These are phyloP conservation scores for Aureobasidium zeae DNA, from an alignment of 2,329 filamentous ascomycete genomes.

Conservation along the genomic window DNA sequence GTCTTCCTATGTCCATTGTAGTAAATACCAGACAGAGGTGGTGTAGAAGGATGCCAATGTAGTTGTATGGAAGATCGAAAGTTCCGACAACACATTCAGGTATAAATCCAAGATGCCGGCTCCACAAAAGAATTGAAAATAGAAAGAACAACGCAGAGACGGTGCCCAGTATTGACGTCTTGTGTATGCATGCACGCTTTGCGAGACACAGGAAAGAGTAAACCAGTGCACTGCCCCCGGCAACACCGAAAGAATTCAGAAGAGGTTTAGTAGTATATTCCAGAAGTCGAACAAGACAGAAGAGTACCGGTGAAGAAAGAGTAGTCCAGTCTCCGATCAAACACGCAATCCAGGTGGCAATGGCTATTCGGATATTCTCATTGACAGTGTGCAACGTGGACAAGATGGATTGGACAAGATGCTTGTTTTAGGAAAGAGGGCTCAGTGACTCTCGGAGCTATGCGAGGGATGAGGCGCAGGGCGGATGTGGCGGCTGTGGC, in stretches of 20 bases:
- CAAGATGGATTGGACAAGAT: constrained; percentile 3
- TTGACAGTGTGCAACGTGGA: constrained; percentile 16
- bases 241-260: not conserved
- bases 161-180: constrained; percentile 3
- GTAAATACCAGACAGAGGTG: constrained; percentile 1
- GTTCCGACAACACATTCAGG: constrained; percentile 2
- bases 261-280: too few species aligned
- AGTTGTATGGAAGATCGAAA: not conserved
- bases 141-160: constrained; percentile 3
- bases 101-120: not conserved
- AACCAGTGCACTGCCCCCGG: constrained; percentile 12
- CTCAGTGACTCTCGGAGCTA: constrained; percentile 7
- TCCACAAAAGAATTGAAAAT: constrained; percentile 15
- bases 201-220: not conserved
- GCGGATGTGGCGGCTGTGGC: constrained; percentile 14
- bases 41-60: not conserved
- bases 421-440: constrained; percentile 1
- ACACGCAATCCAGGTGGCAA: too few species aligned
- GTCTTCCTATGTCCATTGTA: not conserved
- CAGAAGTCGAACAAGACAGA: not conserved
- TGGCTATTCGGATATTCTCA: too few species aligned
- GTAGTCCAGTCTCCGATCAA: not conserved
- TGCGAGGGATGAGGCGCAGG: constrained; percentile 10
- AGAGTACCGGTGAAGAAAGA: not conserved
- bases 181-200: constrained; percentile 14